Conservation (phyloP, 306 rosid species). For the Prosopis cineraria region DNA sequence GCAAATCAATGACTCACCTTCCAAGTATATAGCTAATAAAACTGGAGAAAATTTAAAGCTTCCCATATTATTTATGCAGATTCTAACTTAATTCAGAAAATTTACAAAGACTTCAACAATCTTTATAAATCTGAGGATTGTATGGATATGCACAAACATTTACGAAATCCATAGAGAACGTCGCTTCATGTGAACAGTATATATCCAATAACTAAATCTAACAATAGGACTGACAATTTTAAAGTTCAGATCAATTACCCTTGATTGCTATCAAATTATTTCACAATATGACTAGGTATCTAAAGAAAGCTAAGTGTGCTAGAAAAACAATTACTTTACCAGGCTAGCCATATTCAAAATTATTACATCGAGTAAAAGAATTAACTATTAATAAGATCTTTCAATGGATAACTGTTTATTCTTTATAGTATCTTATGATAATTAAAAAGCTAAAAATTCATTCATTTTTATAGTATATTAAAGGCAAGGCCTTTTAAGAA, state of each 20-base stretch:
- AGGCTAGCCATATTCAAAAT: constrained; percentile 16
- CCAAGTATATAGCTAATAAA: not conserved
- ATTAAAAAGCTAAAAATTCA: not conserved
- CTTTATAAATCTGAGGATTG: not conserved
- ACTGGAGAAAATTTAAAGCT: not conserved
- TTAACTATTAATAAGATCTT: not conserved
- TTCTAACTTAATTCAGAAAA: not conserved
- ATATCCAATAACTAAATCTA: not conserved
- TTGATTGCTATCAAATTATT: constrained; percentile 6
- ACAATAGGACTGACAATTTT: not conserved
- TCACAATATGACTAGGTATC: constrained; percentile 16
- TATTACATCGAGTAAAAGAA: not conserved
- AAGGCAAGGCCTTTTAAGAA: not conserved
- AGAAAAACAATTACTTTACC: not conserved
- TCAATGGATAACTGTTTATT: not conserved
- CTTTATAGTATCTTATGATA: not conserved
- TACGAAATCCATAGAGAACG: not conserved
- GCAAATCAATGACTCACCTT: not conserved
- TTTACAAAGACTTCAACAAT: not conserved
- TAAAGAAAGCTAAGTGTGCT: not conserved
- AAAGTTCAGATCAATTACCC: constrained; percentile 7
- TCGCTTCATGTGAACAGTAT: not conserved
- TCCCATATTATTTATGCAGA: constrained; percentile 15
- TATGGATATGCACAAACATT: not conserved
- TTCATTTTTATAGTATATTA: not conserved